Percentiles rank a stretch among this genome's conserved stretches.
These are phyloP conservation scores for Ambrosiella xylebori DNA, from an alignment of 2,329 filamentous ascomycete species.

Conservation along the genomic window DNA sequence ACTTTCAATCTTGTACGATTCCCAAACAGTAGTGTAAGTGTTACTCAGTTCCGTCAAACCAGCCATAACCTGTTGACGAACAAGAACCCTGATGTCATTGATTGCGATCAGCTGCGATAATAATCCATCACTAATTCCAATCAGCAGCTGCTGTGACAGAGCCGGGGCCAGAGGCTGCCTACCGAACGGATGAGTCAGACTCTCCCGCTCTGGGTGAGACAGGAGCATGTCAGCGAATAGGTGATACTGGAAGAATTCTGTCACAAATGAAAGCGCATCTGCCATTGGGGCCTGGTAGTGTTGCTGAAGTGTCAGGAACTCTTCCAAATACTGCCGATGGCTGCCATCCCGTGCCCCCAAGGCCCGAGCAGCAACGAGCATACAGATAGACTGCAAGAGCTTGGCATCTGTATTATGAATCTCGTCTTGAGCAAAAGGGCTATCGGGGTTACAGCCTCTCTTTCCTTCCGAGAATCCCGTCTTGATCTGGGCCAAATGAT, in stretches of 20 bases:
- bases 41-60: not conserved
- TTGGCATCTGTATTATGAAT: not conserved
- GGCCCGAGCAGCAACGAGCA: slow-evolving; percentile 39
- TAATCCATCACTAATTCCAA: slow-evolving; percentile 69
- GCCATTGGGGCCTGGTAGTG: slow-evolving; percentile 43
- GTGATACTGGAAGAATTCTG: slow-evolving; percentile 77
- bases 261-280: slow-evolving; percentile 45
- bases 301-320: slow-evolving; percentile 55
- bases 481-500: not conserved
- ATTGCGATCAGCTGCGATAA: slow-evolving; percentile 67
- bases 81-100: slow-evolving; percentile 55
- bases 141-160: slow-evolving; percentile 35
- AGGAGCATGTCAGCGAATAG: slow-evolving; percentile 47
- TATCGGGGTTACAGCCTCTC: not conserved
- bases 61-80: slow-evolving; percentile 47
- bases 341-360: slow-evolving; percentile 44
- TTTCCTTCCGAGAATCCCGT: not conserved
- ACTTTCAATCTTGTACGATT: slow-evolving; percentile 40
- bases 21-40: not conserved
- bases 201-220: slow-evolving; percentile 26
- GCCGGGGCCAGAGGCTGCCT: slow-evolving; percentile 20
- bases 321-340: slow-evolving; percentile 64
- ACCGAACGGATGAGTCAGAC: slow-evolving; percentile 29
- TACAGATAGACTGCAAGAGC: slow-evolving; percentile 43
- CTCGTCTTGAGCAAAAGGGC: not conserved